Evolutionary conservation across 352 stramenopile species (phyloP), one percentile per base, ranked within the genome.

Genomic region (Pythium folliculosum): DNA sequence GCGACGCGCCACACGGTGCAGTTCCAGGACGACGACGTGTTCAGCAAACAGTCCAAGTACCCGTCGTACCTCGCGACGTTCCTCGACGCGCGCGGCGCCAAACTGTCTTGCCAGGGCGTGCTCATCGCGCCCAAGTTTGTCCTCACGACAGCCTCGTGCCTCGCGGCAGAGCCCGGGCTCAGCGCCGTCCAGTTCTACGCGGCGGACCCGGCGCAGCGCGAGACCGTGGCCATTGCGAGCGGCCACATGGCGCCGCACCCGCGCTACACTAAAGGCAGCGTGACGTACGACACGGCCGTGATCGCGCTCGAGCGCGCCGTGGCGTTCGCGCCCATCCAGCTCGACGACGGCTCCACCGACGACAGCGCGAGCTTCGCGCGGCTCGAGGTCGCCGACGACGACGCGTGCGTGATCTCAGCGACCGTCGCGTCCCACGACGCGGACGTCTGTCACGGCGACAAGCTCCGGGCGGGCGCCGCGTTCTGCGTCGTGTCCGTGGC

Each of bases 81-180:
- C 5, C 40, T 73, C 38, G 58, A 7, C n/a, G 47, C 25, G 0
- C 2, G 5, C 3, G 12, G 8, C 1, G 14, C 5, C 5, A 16
- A 4, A 6, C 48, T 71, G 14, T 40, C 62, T 0, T 77, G 71
- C 37, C 19, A 25, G 7, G 71, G 71, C 22, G 35, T 70, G 1
- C 40, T 77, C n/a, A 58, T 77, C 38, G 62, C 66, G 21, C 63
- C 61, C 1, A 43, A 68, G 19, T 73, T 62, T 58, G 54, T 77
- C n/a, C 50, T 77, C 21, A 77, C 71, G 2, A 70, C 59, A 5
- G 71, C 71, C 3, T 73, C 69, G 16, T 77, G 71, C 65, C 45
- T 71, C 16, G 14, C 8, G 10, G 32, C 23, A n/a, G 17, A 60
- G 10, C 25, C 38, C 3, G 25, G 50, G 4, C 55, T 72, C 9